These are phyloP conservation scores for Fomitiporia mediterranea DNA, from an alignment of 1,284 basidiomycete genomes.

Conservation along the genomic window DNA sequence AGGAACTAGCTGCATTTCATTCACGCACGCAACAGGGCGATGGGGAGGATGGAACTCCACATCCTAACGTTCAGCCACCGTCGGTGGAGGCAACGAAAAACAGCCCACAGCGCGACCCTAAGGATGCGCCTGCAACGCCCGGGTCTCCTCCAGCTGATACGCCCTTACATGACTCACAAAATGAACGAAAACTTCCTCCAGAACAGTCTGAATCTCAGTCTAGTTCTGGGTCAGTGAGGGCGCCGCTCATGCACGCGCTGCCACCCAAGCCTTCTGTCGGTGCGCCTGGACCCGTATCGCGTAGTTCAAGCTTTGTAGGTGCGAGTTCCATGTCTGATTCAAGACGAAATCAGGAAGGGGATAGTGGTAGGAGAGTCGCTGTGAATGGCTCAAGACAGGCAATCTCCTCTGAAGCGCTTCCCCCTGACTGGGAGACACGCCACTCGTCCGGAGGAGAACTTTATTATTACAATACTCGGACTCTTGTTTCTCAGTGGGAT, in stretches of 20 bases:
- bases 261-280: slow-evolving; percentile 66
- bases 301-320: slow-evolving; percentile 36
- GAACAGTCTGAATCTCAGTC: slow-evolving; percentile 25
- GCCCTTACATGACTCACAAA: background rate
- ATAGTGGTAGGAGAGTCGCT: slow-evolving; percentile 4
- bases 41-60: slow-evolving; percentile 17
- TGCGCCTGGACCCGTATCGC: slow-evolving; percentile 42
- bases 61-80: background rate
- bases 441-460: slow-evolving; percentile 35
- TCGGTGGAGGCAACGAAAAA: background rate
- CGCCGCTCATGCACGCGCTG: slow-evolving; percentile 50
- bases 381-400: slow-evolving; percentile 25
- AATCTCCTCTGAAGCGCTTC: slow-evolving; percentile 38
- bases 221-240: slow-evolving; percentile 25
- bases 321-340: slow-evolving; percentile 54
- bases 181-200: background rate
- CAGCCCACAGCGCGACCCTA: slow-evolving; percentile 3
- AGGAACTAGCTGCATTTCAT: slow-evolving; percentile 35
- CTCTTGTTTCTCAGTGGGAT: slow-evolving; percentile 56
- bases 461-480: slow-evolving; percentile 60
- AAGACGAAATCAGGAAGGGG: slow-evolving; percentile 25
- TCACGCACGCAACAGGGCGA: slow-evolving; percentile 26
- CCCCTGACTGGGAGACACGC: slow-evolving; percentile 55
- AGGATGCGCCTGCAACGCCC: background rate
- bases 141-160: slow-evolving; percentile 1